phyloP scores from a whole-genome alignment of 2,329 filamentous ascomycete species.

The Penicillium occitanis region DNA sequence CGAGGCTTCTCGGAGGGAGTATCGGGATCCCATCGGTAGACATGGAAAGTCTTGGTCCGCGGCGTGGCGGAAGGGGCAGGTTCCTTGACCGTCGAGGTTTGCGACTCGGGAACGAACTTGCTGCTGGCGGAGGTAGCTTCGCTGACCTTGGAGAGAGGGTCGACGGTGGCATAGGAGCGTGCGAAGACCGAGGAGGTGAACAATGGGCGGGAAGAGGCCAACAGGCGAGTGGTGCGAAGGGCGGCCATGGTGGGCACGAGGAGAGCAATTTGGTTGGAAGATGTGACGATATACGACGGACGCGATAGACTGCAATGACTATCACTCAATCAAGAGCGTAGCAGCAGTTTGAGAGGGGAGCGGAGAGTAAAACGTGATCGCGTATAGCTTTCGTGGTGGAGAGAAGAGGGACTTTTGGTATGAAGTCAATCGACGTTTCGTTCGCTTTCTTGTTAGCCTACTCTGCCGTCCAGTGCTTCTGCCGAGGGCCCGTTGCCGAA shows the following conservation, averaged over 20 bases:
- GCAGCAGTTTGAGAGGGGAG: constrained; percentile 8
- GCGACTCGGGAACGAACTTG: constrained; percentile 46
- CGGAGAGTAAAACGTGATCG: constrained; percentile 12
- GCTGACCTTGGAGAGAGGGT: constrained; percentile 35
- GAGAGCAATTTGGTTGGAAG: neutral
- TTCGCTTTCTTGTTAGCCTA: constrained; percentile 23
- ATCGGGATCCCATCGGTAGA: constrained; percentile 99
- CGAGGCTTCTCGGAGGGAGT: constrained; percentile 85
- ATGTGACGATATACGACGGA: neutral
- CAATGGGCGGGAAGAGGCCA: constrained; percentile 44
- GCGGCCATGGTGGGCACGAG: constrained; percentile 45
- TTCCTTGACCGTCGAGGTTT: constrained; percentile 63
- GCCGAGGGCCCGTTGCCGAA: constrained; percentile 21
- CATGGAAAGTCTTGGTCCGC: constrained; percentile 89
- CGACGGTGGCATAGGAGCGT: constrained; percentile 51
- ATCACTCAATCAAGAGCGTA: constrained; percentile 19
- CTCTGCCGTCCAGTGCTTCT: neutral
- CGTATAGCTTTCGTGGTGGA: neutral
- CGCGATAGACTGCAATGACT: neutral
- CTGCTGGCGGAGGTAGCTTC: constrained; percentile 30
- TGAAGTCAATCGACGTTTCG: constrained; percentile 15
- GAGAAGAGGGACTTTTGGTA: constrained; percentile 6
- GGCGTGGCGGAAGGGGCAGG: constrained; percentile 58
- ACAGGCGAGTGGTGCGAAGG: constrained; percentile 49
- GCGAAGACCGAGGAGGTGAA: constrained; percentile 38